These are phyloP conservation scores for Sabuloglossum arenarium DNA, from an alignment of 495 filamentous ascomycete genomes.

Conservation along the genomic window DNA sequence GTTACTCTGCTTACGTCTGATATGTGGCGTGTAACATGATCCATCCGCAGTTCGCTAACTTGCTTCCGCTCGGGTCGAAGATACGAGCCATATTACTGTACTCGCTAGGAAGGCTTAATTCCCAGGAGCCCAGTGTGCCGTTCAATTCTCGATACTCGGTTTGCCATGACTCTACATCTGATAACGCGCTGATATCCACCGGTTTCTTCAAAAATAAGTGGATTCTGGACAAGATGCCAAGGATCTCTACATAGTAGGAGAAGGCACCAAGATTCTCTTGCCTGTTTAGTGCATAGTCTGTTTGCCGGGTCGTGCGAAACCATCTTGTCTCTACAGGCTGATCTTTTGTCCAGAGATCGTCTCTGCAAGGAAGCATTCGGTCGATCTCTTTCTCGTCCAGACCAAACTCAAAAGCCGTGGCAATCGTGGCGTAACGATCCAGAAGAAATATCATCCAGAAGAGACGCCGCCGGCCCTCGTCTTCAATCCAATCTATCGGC, in stretches of 20 bases:
- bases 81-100: conserved; percentile 62
- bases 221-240: conserved; percentile 67
- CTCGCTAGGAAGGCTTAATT: conserved; percentile 58
- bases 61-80: conserved; percentile 39
- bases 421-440: conserved; percentile 71
- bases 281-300: conserved; percentile 42
- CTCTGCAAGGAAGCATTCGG: conserved; percentile 63
- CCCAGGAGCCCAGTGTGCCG: conserved; percentile 56
- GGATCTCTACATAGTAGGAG: conserved; percentile 66
- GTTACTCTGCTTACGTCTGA: conserved; percentile 31
- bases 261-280: conserved; percentile 71
- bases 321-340: conserved; percentile 65
- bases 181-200: conserved; percentile 64
- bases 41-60: conserved; percentile 57
- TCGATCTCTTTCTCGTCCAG: conserved; percentile 77
- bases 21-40: conserved; percentile 77
- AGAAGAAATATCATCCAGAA: conserved; percentile 91
- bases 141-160: conserved; percentile 67
- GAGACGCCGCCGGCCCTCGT: conserved; percentile 58
- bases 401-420: conserved; percentile 78
- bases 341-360: conserved; percentile 68
- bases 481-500: conserved; percentile 66
- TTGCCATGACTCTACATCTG: conserved; percentile 80
- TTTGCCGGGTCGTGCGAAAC: conserved; percentile 35
- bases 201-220: conserved; percentile 72